These are phyloP conservation scores for Diaporthe amygdali DNA, from an alignment of 2,329 filamentous ascomycete genomes.

Conservation along the genomic window DNA sequence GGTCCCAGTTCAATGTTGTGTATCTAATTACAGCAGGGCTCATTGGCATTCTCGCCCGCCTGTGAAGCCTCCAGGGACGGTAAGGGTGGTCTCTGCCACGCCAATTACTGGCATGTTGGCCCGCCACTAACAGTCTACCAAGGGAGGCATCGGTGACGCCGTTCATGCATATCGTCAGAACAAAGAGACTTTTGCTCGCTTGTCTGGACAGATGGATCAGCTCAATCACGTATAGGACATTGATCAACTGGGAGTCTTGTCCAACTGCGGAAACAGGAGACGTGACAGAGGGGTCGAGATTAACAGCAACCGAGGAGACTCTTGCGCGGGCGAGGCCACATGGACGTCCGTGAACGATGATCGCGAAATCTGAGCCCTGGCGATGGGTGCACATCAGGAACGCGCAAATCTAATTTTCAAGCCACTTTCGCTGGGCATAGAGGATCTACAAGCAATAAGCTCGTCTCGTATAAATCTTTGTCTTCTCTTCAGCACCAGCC, in stretches of 20 bases:
- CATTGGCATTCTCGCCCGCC: conserved; percentile 16
- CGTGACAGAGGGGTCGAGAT: not conserved
- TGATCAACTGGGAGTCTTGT: not conserved
- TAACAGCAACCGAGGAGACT: not conserved
- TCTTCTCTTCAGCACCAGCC: not conserved
- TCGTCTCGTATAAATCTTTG: not conserved
- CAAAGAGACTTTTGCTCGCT: not conserved
- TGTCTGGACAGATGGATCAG: not conserved
- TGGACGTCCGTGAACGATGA: not conserved
- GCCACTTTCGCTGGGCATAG: conserved; percentile 1
- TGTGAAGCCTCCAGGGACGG: conserved; percentile 14
- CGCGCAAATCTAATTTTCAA: conserved; percentile 1
- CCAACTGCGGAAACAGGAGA: not conserved
- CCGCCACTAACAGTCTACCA: conserved; percentile 18
- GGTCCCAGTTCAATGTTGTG: not conserved
- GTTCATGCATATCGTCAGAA: not conserved
- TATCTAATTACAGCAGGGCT: conserved; percentile 7
- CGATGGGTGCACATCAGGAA: not conserved
- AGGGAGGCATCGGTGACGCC: conserved; percentile 19
- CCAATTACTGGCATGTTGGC: conserved; percentile 21
- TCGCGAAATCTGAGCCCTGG: not conserved
- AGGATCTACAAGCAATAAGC: not conserved
- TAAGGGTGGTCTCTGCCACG: conserved; percentile 15
- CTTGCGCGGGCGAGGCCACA: not conserved
- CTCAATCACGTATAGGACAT: not conserved